These are phyloP conservation scores for Entrophospora sp. DNA, from an alignment of 192 early-diverging fungal species.

Conservation along the genomic window DNA sequence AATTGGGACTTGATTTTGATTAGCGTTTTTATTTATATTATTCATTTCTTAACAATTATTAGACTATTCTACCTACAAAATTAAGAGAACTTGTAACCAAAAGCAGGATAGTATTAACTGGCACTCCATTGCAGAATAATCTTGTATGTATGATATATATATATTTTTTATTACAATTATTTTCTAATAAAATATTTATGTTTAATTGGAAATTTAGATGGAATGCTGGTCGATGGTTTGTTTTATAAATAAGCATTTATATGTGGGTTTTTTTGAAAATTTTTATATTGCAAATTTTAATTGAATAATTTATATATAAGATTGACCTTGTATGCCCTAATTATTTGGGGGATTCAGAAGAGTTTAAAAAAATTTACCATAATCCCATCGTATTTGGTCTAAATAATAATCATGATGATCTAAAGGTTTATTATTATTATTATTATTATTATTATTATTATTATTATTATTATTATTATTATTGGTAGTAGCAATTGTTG, in stretches of 20 bases:
- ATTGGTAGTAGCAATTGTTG: too few species aligned
- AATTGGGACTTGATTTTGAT: too few species aligned
- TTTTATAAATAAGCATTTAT: too few species aligned
- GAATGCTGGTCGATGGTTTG: constrained; percentile 9
- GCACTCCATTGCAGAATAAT: constrained; percentile 79
- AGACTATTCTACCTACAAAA: constrained; percentile 22
- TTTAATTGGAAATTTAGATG: neutral
- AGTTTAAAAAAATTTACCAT: constrained; percentile 51
- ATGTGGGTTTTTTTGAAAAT: neutral
- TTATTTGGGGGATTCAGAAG: constrained; percentile 44
- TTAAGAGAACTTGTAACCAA: constrained; percentile 41
- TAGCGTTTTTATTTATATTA: too few species aligned
- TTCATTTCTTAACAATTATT: neutral
- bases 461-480: too few species aligned
- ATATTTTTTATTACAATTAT: neutral
- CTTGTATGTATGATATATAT: constrained; percentile 21
- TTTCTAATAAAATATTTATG: neutral
- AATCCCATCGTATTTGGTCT: constrained; percentile 53
- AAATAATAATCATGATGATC: constrained; percentile 22
- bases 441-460: neutral
- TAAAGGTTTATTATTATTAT: neutral
- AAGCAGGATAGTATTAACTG: constrained; percentile 67
- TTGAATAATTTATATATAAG: constrained; percentile 49
- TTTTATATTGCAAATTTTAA: neutral
- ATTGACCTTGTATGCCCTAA: constrained; percentile 63